Percentiles rank a stretch among this genome's conserved stretches.
These are phyloP conservation scores for Xylaria cubensis DNA, from an alignment of 495 filamentous ascomycete species.

Conservation along the genomic window DNA sequence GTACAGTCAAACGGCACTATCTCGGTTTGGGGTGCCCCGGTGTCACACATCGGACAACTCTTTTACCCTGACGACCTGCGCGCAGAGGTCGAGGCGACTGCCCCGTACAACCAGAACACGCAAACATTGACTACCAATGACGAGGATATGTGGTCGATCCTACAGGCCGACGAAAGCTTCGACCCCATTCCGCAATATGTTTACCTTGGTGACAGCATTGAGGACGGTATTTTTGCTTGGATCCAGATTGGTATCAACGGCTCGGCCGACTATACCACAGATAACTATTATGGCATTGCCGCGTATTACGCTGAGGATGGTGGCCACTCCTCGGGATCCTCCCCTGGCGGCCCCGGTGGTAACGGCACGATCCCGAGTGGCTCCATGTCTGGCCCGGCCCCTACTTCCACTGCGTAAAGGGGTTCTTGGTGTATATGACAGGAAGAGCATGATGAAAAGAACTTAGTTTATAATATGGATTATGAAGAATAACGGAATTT, in stretches of 20 bases:
- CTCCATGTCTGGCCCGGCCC: constrained; percentile 1
- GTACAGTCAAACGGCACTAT: constrained; percentile 58
- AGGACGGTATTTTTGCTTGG: constrained; percentile 61
- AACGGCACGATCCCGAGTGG: constrained; percentile 15
- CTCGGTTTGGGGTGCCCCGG: constrained; percentile 48
- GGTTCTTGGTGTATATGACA: not conserved
- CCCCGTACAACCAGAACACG: constrained; percentile 63
- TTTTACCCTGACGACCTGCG: constrained; percentile 69
- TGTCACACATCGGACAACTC: constrained; percentile 66
- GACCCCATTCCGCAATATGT: constrained; percentile 66
- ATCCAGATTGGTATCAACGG: constrained; percentile 56
- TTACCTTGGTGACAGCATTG: constrained; percentile 54
- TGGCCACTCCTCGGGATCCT: constrained; percentile 15
- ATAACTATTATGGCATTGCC: constrained; percentile 32
- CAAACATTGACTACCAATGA: constrained; percentile 58
- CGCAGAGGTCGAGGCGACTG: constrained; percentile 58
- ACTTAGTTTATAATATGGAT: not conserved
- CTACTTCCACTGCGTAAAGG: not conserved
- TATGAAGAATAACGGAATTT: not conserved
- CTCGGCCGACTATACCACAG: constrained; percentile 39
- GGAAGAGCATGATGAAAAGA: not conserved
- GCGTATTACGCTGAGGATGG: constrained; percentile 24
- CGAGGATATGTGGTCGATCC: constrained; percentile 49
- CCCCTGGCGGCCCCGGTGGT: constrained; percentile 30
- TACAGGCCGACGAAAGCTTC: constrained; percentile 54